phyloP scores from a whole-genome alignment of 2,329 filamentous ascomycete species.

The Fusarium multiceps region DNA sequence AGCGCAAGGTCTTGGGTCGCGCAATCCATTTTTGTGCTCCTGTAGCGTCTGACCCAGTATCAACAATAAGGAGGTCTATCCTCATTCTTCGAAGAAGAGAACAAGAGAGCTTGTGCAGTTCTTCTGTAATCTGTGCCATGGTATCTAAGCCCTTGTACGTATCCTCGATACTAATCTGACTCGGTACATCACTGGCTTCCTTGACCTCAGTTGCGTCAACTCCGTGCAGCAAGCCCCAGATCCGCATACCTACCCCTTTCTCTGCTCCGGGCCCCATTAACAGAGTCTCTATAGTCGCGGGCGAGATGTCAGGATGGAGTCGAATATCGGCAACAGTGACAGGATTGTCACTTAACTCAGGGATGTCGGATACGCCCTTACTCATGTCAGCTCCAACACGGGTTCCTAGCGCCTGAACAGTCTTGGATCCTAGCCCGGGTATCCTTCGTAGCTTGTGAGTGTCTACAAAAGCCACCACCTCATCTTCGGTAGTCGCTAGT shows the following conservation, averaged over 20 bases:
- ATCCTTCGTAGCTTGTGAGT: slow-evolving; percentile 80
- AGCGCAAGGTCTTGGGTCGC: slow-evolving; percentile 81
- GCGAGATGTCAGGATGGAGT: slow-evolving; percentile 69
- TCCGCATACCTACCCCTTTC: slow-evolving; percentile 74
- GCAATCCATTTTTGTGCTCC: slow-evolving; percentile 73
- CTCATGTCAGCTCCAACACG: slow-evolving; percentile 58
- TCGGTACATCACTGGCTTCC: slow-evolving; percentile 76
- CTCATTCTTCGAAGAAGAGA: slow-evolving; percentile 84
- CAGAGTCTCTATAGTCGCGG: slow-evolving; percentile 73
- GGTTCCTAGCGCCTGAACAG: slow-evolving; percentile 59
- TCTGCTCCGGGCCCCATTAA: slow-evolving; percentile 77
- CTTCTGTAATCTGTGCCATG: slow-evolving; percentile 70
- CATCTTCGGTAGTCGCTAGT: slow-evolving; percentile 69
- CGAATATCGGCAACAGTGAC: slow-evolving; percentile 76
- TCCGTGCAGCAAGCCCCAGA: slow-evolving; percentile 86
- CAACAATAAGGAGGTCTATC: slow-evolving; percentile 73
- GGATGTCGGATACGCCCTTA: slow-evolving; percentile 47
- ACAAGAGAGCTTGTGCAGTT: slow-evolving; percentile 74
- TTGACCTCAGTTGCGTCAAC: slow-evolving; percentile 81
- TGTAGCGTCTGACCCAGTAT: slow-evolving; percentile 51
- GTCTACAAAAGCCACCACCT: slow-evolving; percentile 78
- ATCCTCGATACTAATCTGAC: slow-evolving; percentile 95
- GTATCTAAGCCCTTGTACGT: slow-evolving; percentile 81
- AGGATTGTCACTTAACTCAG: slow-evolving; percentile 52
- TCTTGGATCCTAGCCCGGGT: slow-evolving; percentile 86